A percentile compares a stretch with the other conserved stretches of the same genome.
These are phyloP conservation scores for Hymenoscyphus scutula DNA, from an alignment of 2,329 filamentous ascomycete genomes.

Conservation along the genomic window DNA sequence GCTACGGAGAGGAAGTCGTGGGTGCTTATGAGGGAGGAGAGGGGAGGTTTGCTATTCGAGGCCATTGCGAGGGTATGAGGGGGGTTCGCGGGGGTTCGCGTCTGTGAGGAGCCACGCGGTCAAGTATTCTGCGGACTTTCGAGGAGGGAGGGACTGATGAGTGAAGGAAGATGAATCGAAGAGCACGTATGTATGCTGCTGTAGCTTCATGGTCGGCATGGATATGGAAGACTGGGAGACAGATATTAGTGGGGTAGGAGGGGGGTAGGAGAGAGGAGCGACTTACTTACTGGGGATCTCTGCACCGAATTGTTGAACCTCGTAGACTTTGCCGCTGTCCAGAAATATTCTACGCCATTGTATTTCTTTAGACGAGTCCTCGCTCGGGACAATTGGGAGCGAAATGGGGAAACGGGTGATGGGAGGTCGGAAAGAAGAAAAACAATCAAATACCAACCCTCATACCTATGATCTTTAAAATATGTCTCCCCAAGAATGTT, in stretches of 20 bases:
- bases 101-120: no score
- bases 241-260: conserved; percentile 12
- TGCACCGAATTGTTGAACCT: conserved; percentile 64
- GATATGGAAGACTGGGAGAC: conserved; percentile 43
- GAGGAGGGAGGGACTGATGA: conserved; percentile 44
- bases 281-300: conserved; percentile 56
- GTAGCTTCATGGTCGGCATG: conserved; percentile 55
- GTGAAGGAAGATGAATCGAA: conserved; percentile 48
- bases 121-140: conserved; percentile 50
- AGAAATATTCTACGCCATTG: conserved; percentile 50
- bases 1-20: conserved; percentile 61
- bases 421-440: no score
- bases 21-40: conserved; percentile 55
- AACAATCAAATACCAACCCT: no score
- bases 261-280: conserved; percentile 5
- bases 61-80: conserved; percentile 16
- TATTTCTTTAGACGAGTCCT: no score
- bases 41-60: conserved; percentile 36
- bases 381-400: no score
- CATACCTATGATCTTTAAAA: no score
- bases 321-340: conserved; percentile 68
- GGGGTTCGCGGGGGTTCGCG: conserved; percentile 13
- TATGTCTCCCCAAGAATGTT: no score
- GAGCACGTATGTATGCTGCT: conserved; percentile 51
- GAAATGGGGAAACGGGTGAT: no score